phyloP scores from a whole-genome alignment of 208 protist species.

The Leishmania martiniquensis region DNA sequence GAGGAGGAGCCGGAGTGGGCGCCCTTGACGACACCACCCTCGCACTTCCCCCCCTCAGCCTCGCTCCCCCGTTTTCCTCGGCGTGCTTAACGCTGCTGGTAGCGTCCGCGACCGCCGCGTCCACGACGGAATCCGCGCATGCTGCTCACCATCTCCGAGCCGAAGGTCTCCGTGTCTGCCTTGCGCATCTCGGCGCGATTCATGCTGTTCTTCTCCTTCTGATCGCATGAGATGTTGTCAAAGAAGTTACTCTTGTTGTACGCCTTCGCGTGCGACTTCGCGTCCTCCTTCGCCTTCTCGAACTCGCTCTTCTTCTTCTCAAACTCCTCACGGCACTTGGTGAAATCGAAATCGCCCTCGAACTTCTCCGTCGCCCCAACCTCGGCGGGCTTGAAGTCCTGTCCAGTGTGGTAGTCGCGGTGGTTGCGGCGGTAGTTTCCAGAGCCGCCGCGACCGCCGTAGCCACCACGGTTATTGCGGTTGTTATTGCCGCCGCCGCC shows the following conservation, averaged over 20 bases:
- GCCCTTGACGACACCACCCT: background rate
- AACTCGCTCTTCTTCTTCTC: slow-evolving; percentile 92
- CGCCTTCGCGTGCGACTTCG: slow-evolving; percentile 66
- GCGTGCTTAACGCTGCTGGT: slow-evolving; percentile 50
- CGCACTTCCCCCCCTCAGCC: background rate
- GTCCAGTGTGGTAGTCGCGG: slow-evolving; percentile 80
- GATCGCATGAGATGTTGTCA: slow-evolving; percentile 85
- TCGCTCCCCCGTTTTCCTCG: background rate
- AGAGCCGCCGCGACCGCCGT: slow-evolving; percentile 38
- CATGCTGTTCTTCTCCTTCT: slow-evolving; percentile 57
- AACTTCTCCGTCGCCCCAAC: slow-evolving; percentile 80
- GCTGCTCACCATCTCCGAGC: slow-evolving; percentile 81
- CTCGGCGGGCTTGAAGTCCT: slow-evolving; percentile 72
- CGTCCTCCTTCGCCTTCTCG: slow-evolving; percentile 88
- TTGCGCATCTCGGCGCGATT: slow-evolving; percentile 85
- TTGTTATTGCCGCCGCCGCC: slow-evolving; percentile 25
- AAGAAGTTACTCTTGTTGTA: slow-evolving; percentile 91
- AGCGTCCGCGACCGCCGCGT: slow-evolving; percentile 67
- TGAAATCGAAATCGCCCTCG: slow-evolving; percentile 92
- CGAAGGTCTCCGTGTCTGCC: slow-evolving; percentile 88
- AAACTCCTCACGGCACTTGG: slow-evolving; percentile 84
- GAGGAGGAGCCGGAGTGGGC: background rate
- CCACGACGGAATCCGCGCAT: slow-evolving; percentile 78
- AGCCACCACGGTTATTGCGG: slow-evolving; percentile 39
- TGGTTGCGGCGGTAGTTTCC: slow-evolving; percentile 58